Base-by-base conservation (phyloP, 257 asterid genomes). In the Solanum chmielewskii region DNA sequence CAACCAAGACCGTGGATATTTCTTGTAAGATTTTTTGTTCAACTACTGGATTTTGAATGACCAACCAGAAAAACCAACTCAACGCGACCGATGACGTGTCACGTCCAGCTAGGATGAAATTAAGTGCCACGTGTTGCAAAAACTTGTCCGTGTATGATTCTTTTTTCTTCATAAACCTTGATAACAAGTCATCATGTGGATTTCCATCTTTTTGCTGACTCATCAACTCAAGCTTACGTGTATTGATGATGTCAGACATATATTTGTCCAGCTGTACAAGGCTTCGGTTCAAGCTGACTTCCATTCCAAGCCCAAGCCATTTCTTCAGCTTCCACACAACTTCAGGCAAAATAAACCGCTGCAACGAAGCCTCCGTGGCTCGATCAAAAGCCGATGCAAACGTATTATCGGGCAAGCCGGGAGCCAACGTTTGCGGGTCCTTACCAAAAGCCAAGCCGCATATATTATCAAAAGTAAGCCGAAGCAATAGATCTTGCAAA, bases 71-170 rank as follows among this genome's bases (percentile, higher is more conserved):
- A 92, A 95, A 96, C 99, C 99, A 96, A 91, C 98, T 93, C 66
- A 96, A 90, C 3, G 99, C 99, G 1, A 91, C 99, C 1, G 99
- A 95, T 37, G 99, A 96, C 56, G 99, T 96, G 94, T 96, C 99
- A 1, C 99, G 93, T 68, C 99, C 99, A 35, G 99, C 99, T 89
- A 96, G 94, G 93, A 96, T 94, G 94, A 96, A 96, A 75, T 93
- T 96, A 83, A 96, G 98, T 8, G 99, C 99, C 92, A 96, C 98
- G 84, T 94, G 93, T 75, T 94, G 97, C 86, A 95, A 47, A 88
- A 92, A 94, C 31, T 93, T 90, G 86, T 96, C 97, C 1, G 97
- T 86, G 88, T 95, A 93, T 10, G 97, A 91, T 69, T 96, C 98
- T 7, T 94, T 94, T 37, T 95, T 96, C 93, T 93, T 96, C 98